Percentiles rank a stretch among this genome's conserved stretches.
These are phyloP conservation scores for Diaporthe vaccinii DNA, from an alignment of 2,329 filamentous ascomycete species.

Conservation along the genomic window DNA sequence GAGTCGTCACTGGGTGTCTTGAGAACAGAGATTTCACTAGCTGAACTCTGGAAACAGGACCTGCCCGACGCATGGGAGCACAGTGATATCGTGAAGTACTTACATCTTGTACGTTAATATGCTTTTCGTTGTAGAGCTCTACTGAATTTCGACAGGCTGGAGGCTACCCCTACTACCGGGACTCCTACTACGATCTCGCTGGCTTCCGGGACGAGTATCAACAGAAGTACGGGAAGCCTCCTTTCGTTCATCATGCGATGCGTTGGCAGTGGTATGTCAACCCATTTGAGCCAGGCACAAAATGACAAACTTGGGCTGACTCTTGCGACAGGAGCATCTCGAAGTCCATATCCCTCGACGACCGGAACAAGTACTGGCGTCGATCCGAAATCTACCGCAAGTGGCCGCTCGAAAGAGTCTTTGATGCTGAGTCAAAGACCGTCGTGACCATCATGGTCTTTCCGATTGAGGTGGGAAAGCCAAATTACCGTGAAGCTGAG, in stretches of 20 bases:
- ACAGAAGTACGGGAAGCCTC: neutral
- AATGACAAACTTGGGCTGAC: neutral
- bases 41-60: neutral
- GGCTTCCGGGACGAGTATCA: neutral
- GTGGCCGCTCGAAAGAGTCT: neutral
- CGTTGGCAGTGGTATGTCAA: neutral
- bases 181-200: neutral
- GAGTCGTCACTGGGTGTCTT: neutral
- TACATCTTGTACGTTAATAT: neutral
- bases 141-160: neutral
- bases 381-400: neutral
- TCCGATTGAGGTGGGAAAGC: conserved; percentile 1
- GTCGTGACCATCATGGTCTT: neutral
- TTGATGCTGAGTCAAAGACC: neutral
- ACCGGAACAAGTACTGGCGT: neutral
- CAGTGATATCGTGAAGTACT: neutral
- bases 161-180: neutral
- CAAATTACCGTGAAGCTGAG: conserved; percentile 13
- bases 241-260: neutral
- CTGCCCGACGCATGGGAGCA: neutral
- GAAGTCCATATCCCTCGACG: neutral
- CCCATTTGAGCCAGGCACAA: too few relatives aligned
- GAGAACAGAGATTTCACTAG: neutral
- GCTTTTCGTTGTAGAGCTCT: too few relatives aligned
- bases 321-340: neutral